Conservation (phyloP, 192 early-diverging fungal genomes). For the Coemansia sp. region DNA sequence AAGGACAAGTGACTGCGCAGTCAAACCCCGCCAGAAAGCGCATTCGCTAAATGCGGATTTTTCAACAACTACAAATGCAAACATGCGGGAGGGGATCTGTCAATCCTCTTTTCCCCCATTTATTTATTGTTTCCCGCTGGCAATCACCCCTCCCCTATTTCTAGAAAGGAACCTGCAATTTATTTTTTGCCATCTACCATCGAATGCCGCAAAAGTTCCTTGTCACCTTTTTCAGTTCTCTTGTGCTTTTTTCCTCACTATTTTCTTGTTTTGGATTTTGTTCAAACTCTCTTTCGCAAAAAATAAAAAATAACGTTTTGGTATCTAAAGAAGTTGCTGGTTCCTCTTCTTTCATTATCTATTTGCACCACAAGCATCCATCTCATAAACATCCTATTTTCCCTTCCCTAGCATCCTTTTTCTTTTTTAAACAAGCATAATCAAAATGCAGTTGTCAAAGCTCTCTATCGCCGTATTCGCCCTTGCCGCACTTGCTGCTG, state of each 20-base stretch:
- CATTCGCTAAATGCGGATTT: too few relatives aligned
- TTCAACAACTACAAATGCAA: too few relatives aligned
- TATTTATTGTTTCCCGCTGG: neutral
- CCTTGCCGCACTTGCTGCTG: conserved; percentile 15
- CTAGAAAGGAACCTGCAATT: neutral
- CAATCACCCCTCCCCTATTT: neutral
- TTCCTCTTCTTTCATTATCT: neutral
- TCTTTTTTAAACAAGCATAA: neutral
- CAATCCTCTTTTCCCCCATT: neutral
- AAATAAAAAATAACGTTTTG: neutral
- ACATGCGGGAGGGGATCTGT: neutral
- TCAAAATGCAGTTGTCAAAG: conserved; percentile 29
- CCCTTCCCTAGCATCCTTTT: neutral
- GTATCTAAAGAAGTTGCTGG: neutral
- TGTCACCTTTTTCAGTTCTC: neutral
- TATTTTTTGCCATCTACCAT: too few relatives aligned
- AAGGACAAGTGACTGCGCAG: too few relatives aligned
- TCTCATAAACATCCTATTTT: neutral
- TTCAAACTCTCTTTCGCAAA: neutral
- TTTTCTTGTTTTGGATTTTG: neutral
- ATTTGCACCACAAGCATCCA: neutral
- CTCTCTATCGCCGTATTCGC: conserved; percentile 25
- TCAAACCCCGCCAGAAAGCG: too few relatives aligned
- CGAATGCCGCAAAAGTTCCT: neutral
- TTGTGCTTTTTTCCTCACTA: neutral